Evolutionary conservation across 495 filamentous ascomycete species (phyloP).

Genomic region (Tuber borchii): DNA sequence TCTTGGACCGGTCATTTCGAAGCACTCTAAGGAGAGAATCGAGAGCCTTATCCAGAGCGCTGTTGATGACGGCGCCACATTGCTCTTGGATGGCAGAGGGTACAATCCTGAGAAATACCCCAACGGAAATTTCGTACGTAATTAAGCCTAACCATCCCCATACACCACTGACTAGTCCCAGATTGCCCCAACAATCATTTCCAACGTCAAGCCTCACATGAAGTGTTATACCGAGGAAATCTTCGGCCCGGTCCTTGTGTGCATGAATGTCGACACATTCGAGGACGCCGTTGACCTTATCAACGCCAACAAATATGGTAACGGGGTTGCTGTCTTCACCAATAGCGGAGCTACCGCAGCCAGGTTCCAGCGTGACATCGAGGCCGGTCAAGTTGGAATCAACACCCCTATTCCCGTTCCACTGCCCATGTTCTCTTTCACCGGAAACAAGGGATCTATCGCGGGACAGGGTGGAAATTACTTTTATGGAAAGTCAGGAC

Average conservation of each 20-base stretch:
- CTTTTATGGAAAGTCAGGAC: constrained; percentile 87
- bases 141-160: constrained; percentile 3
- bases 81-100: constrained; percentile 87
- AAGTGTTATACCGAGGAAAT: constrained; percentile 94
- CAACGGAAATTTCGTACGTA: constrained; percentile 83
- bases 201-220: constrained; percentile 86
- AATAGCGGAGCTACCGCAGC: constrained; percentile 55
- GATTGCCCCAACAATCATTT: constrained; percentile 87
- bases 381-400: constrained; percentile 72
- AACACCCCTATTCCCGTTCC: constrained; percentile 74
- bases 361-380: constrained; percentile 58
- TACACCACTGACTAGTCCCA: constrained; percentile 35
- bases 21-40: constrained; percentile 85
- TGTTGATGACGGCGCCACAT: constrained; percentile 87
- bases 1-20: constrained; percentile 91
- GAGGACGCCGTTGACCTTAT: constrained; percentile 67
- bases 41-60: constrained; percentile 81
- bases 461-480: constrained; percentile 89
- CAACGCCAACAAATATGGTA: constrained; percentile 61
- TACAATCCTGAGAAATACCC: constrained; percentile 87
- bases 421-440: constrained; percentile 94
- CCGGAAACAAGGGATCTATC: constrained; percentile 94
- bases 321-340: constrained; percentile 62
- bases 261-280: constrained; percentile 72
- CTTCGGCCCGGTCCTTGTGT: constrained; percentile 91